Conservation (phyloP, 2,329 filamentous ascomycete genomes). For the Daldinia sp. region DNA sequence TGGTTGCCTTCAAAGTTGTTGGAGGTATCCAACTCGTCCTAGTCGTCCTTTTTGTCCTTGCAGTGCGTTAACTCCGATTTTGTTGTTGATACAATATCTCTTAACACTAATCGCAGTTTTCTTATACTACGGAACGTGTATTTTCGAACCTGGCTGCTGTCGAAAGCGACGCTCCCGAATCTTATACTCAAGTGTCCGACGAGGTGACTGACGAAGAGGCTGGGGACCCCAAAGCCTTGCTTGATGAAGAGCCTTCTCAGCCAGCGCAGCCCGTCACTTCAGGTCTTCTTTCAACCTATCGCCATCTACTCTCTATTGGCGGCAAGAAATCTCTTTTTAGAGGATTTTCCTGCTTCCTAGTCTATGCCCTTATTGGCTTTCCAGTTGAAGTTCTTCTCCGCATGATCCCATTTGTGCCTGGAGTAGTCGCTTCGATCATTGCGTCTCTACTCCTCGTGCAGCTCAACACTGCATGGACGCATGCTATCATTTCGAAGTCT, state of each 20-base stretch:
- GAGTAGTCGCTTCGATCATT: slow-evolving; percentile 63
- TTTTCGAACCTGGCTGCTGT: slow-evolving; percentile 65
- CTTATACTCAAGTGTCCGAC: slow-evolving; percentile 59
- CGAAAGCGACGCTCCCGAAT: slow-evolving; percentile 64
- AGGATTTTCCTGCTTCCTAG: slow-evolving; percentile 66
- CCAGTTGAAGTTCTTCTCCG: slow-evolving; percentile 56
- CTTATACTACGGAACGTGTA: slow-evolving; percentile 61
- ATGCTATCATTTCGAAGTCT: slow-evolving; percentile 80
- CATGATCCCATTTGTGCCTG: slow-evolving; percentile 53
- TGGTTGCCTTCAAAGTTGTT: not conserved
- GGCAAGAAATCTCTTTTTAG: slow-evolving; percentile 75
- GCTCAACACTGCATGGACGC: slow-evolving; percentile 81
- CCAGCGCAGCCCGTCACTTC: slow-evolving; percentile 58
- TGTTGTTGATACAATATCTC: not conserved
- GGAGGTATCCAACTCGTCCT: slow-evolving; percentile 13
- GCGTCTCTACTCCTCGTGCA: slow-evolving; percentile 72
- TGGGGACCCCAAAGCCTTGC: slow-evolving; percentile 27
- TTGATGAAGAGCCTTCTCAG: slow-evolving; percentile 48
- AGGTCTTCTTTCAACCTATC: slow-evolving; percentile 61
- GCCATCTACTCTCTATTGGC: slow-evolving; percentile 68
- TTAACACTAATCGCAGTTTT: slow-evolving; percentile 51
- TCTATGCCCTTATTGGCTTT: slow-evolving; percentile 48
- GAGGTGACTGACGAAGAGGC: not conserved
- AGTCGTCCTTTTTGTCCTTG: slow-evolving; percentile 1
- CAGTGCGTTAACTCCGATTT: slow-evolving; percentile 21